Evolutionary conservation across 306 rosid species (phyloP).

Genomic region (Dryas octopetala): DNA sequence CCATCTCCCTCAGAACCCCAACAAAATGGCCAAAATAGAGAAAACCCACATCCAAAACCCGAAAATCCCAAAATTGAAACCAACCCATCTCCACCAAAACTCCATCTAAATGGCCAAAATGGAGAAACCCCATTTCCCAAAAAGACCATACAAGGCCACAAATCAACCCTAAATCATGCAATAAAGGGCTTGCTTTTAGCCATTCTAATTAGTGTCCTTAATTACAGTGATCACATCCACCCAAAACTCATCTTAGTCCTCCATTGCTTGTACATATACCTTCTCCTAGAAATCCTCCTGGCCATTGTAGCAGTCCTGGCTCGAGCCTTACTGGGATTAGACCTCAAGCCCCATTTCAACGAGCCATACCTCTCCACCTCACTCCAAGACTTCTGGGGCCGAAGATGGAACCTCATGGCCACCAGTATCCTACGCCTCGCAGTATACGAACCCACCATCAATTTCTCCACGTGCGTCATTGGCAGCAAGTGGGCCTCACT

Average conservation of each 20-base stretch:
- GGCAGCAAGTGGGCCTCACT: conserved; percentile 45
- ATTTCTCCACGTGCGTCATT: neutral
- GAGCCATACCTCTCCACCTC: conserved; percentile 56
- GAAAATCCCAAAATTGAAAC: neutral
- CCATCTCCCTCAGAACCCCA: conserved; percentile 14
- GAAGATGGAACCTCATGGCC: conserved; percentile 66
- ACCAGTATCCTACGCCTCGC: conserved; percentile 48
- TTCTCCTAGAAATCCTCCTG: conserved; percentile 44
- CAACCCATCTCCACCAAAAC: neutral
- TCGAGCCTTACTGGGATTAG: conserved; percentile 35
- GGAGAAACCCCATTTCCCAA: neutral
- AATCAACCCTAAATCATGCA: conserved; percentile 27
- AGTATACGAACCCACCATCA: conserved; percentile 49
- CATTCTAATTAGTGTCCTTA: conserved; percentile 29
- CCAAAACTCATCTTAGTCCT: conserved; percentile 36
- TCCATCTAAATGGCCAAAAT: too few relatives aligned
- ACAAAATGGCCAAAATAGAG: too few relatives aligned
- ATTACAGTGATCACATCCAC: conserved; percentile 33
- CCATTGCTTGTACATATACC: conserved; percentile 50
- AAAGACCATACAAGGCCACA: conserved; percentile 15
- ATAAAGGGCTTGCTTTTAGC: conserved; percentile 31
- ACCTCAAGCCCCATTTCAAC: conserved; percentile 64
- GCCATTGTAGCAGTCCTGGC: conserved; percentile 41
- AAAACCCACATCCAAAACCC: too few relatives aligned
- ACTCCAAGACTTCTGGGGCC: conserved; percentile 66